Percentiles rank a stretch among this genome's conserved stretches.
Evolutionary conservation across 768 basidiomycete genomes (phyloP).

Genomic region (Amylocystis lapponica): DNA sequence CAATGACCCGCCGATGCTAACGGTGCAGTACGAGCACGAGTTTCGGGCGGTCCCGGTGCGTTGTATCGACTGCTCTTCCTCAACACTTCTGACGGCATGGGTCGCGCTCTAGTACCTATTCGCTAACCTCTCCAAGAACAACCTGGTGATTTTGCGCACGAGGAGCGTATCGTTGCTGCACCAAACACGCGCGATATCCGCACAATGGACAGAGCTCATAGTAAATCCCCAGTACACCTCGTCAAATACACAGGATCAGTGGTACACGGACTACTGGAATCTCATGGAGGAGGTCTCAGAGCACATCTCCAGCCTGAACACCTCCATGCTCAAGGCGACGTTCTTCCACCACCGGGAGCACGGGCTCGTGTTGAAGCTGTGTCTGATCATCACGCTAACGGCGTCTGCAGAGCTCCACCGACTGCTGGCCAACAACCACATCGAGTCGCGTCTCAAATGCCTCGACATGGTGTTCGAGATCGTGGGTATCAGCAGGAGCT

Average conservation of each 20-base stretch:
- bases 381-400: conserved; percentile 17
- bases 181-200: conserved; percentile 1
- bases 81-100: background rate
- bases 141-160: conserved; percentile 14
- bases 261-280: conserved; percentile 20
- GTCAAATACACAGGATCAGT: conserved; percentile 7
- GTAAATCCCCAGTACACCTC: conserved; percentile 7
- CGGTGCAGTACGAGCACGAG: conserved; percentile 12
- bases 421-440: conserved; percentile 14
- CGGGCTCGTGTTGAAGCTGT: conserved; percentile 18
- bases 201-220: conserved; percentile 7
- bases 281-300: conserved; percentile 15
- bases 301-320: conserved; percentile 12
- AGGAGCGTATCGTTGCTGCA: conserved; percentile 11
- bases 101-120: conserved; percentile 6
- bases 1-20: conserved; percentile 8
- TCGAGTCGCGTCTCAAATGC: conserved; percentile 16
- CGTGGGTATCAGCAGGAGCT: conserved; percentile 16
- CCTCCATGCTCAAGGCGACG: conserved; percentile 26
- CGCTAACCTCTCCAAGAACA: conserved; percentile 11
- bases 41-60: conserved; percentile 12
- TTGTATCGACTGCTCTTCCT: background rate
- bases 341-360: conserved; percentile 13
- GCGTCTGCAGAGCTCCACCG: conserved; percentile 20
- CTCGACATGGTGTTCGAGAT: conserved; percentile 18